Evolutionary conservation across 1,284 basidiomycete species (phyloP), one percentile per base, ranked within the genome.

Genomic region (Abortiporus biennis): DNA sequence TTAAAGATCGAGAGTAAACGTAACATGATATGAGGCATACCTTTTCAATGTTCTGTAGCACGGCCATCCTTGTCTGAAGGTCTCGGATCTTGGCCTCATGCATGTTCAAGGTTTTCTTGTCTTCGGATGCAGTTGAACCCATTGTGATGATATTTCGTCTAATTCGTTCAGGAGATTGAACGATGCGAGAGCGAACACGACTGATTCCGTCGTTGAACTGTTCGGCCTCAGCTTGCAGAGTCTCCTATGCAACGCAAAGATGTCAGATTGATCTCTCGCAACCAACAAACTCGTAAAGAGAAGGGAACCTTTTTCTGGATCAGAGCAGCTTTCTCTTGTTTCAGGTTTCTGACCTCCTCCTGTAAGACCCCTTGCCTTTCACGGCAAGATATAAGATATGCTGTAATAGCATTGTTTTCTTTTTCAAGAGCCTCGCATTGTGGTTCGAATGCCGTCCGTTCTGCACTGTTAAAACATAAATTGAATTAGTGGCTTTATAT

Each of bases 151-250:
- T 92, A 34, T 79, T 83, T 42, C 82, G 78, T 58, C 81, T 84
- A 53, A 92, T 84, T 27, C 91, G 75, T 35, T 94, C 90, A 0
- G 90, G 90, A 0, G 88, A 91, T 53, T 89, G 87, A 1, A 94
- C 89, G 45, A 94, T 83, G 22, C 89, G 78, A 9, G 77, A 67
- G 37, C 78, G 73, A 0, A 80, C 78, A 34, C 80, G 72, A 6
- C 67, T 62, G 44, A 85, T 79, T 32, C 69, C 65, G 40, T 87
- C 82, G 33, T 72, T 65, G 20, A 78, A 64, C 33, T 70, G 67
- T n/a, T 72, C 63, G 6, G 78, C 68, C 37, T 85, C 80, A 1
- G 63, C 65, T 44, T 74, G 74, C 5, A 87, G 59, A 33, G 60
- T 67, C 67, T 85, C 80, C 77, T 84, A 47, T 23, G 32, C 27